These are phyloP conservation scores for Fusarium sambucinum DNA, from an alignment of 2,329 filamentous ascomycete species.

Conservation along the genomic window DNA sequence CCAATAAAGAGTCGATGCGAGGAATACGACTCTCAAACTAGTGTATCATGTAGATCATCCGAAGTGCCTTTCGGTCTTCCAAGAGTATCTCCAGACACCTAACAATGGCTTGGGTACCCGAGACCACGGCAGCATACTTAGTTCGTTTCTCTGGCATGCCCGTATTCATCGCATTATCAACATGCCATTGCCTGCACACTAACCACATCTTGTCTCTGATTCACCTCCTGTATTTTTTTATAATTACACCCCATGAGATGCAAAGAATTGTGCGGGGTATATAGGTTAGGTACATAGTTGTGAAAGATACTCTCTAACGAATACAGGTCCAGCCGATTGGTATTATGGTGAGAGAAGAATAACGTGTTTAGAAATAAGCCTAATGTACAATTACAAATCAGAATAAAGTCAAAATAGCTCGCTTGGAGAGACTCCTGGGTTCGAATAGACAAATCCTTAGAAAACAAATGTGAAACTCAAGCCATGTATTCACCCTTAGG, in stretches of 20 bases:
- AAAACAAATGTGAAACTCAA: slow-evolving; percentile 26
- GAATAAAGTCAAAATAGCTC: slow-evolving; percentile 9
- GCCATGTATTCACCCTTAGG: slow-evolving; percentile 29
- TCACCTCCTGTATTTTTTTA: background rate
- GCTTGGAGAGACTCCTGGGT: slow-evolving; percentile 9
- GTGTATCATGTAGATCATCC: slow-evolving; percentile 7
- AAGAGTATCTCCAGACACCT: background rate
- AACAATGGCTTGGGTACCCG: background rate
- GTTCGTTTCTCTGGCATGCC: slow-evolving; percentile 16
- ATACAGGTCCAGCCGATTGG: background rate
- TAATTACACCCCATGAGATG: background rate
- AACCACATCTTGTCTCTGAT: background rate
- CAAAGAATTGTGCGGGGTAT: too few species aligned
- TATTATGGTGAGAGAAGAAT: slow-evolving; percentile 5
- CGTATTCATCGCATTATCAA: slow-evolving; percentile 38
- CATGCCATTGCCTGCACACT: background rate
- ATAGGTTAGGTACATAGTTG: background rate
- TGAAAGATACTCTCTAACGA: background rate
- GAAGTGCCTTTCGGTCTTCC: slow-evolving; percentile 6
- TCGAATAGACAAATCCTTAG: slow-evolving; percentile 6
- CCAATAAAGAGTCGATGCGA: slow-evolving; percentile 43
- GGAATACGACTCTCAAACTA: slow-evolving; percentile 40
- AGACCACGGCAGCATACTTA: slow-evolving; percentile 7
- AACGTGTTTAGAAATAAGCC: slow-evolving; percentile 7
- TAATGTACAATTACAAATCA: slow-evolving; percentile 30